phyloP scores from a whole-genome alignment of 108 stramenopile species.

The Pseudonitzschia pungens region DNA sequence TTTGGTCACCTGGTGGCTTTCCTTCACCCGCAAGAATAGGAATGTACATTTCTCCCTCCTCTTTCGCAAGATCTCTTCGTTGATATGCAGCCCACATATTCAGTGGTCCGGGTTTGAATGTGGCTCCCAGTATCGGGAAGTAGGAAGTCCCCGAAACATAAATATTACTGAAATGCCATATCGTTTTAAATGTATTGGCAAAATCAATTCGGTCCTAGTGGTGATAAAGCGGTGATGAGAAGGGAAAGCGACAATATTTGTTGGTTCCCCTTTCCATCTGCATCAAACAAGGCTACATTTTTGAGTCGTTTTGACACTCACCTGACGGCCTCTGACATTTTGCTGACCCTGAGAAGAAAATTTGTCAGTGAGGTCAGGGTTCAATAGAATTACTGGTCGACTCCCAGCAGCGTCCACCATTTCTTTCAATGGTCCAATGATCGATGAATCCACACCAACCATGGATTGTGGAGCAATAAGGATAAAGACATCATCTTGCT shows the following conservation, averaged over 20 bases:
- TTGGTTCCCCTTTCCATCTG: background rate
- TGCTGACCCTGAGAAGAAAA: constrained; percentile 76
- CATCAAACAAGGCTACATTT: background rate
- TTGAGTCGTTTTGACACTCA: constrained; percentile 30
- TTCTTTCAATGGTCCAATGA: constrained; percentile 60
- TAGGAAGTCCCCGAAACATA: constrained; percentile 84
- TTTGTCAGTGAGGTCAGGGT: constrained; percentile 85
- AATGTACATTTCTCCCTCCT: constrained; percentile 74
- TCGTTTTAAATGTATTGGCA: constrained; percentile 68
- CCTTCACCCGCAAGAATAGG: constrained; percentile 67
- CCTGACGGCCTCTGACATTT: constrained; percentile 74
- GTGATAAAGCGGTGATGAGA: background rate
- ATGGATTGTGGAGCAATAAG: constrained; percentile 78
- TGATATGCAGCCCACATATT: constrained; percentile 81
- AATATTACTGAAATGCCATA: constrained; percentile 79
- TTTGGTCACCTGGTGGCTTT: constrained; percentile 61
- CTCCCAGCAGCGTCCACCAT: constrained; percentile 86
- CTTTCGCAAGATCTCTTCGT: constrained; percentile 64
- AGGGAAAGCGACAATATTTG: background rate
- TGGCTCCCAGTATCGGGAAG: constrained; percentile 80
- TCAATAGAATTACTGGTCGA: constrained; percentile 79
- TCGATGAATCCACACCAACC: constrained; percentile 77
- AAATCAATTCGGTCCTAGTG: constrained; percentile 53
- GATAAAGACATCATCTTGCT: constrained; percentile 83
- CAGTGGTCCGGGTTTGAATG: constrained; percentile 56